Conservation (phyloP, 2,329 filamentous ascomycete genomes). For the Venturia oleaginea region DNA sequence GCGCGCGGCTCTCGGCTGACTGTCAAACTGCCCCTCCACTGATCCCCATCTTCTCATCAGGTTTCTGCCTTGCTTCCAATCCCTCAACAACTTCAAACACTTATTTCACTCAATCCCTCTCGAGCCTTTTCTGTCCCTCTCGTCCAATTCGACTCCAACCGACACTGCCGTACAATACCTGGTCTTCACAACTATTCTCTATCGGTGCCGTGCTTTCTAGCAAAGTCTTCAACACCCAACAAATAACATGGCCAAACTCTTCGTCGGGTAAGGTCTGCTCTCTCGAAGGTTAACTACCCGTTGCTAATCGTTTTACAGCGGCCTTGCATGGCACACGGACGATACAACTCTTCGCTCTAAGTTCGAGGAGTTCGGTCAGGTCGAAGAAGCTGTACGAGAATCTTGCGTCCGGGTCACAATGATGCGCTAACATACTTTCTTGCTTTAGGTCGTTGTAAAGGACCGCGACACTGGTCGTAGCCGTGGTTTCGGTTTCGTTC, state of each 20-base stretch:
- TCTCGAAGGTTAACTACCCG: not conserved
- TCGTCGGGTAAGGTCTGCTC: conserved; percentile 65
- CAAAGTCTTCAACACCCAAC: not conserved
- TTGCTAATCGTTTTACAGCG: conserved; percentile 44
- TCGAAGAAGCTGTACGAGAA: conserved; percentile 86
- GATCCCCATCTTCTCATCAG: not conserved
- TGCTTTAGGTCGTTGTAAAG: conserved; percentile 79
- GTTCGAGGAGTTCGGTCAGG: conserved; percentile 82
- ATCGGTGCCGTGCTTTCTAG: not conserved
- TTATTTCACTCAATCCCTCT: not conserved
- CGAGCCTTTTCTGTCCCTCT: conserved; percentile 2
- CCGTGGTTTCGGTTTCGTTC: conserved; percentile 95
- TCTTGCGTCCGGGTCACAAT: conserved; percentile 4
- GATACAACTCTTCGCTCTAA: conserved; percentile 78
- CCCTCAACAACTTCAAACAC: not conserved
- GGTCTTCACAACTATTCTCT: not conserved
- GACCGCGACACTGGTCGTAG: conserved; percentile 94
- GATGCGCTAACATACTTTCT: conserved; percentile 18
- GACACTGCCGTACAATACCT: not conserved
- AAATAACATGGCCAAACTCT: conserved; percentile 75
- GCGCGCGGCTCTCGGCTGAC: not conserved
- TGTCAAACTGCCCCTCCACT: conserved; percentile 1
- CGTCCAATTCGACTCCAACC: not conserved
- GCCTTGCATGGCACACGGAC: conserved; percentile 97
- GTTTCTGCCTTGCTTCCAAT: conserved; percentile 5